phyloP scores from a whole-genome alignment of 106 monocot species.

The Gastrodia elata region DNA sequence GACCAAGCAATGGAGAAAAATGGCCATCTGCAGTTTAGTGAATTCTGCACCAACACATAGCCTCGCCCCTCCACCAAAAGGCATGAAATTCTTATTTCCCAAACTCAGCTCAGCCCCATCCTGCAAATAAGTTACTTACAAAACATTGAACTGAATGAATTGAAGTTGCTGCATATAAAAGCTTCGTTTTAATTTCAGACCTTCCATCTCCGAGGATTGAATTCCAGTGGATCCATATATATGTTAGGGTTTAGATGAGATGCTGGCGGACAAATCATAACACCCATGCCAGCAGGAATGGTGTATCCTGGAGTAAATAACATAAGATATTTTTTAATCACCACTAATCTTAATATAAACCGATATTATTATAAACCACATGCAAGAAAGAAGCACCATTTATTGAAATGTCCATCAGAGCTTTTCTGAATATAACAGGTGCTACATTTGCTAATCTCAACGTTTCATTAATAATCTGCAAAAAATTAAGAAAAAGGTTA shows the following conservation, averaged over 20 bases:
- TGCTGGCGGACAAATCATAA: slow-evolving; percentile 44
- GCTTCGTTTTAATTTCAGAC: slow-evolving; percentile 2
- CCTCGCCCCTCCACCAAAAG: slow-evolving; percentile 58
- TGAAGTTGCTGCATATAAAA: neutral
- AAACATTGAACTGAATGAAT: no score
- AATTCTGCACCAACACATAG: slow-evolving; percentile 63
- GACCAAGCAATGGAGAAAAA: slow-evolving; percentile 50
- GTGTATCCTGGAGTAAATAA: slow-evolving; percentile 21
- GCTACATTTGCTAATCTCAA: slow-evolving; percentile 40
- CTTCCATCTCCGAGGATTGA: slow-evolving; percentile 51
- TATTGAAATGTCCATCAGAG: slow-evolving; percentile 30
- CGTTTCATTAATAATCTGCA: slow-evolving; percentile 39
- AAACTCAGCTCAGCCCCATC: slow-evolving; percentile 18
- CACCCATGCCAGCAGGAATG: slow-evolving; percentile 40
- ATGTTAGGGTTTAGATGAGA: slow-evolving; percentile 44
- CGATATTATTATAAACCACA: neutral
- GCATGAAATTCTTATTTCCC: slow-evolving; percentile 49
- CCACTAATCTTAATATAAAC: neutral
- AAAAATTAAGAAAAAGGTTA: no score
- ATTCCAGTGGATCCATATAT: slow-evolving; percentile 38
- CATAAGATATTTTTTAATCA: neutral
- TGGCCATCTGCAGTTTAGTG: slow-evolving; percentile 50
- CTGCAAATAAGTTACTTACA: slow-evolving; percentile 8
- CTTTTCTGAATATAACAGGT: slow-evolving; percentile 45
- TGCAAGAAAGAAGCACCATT: slow-evolving; percentile 19